Evolutionary conservation across 352 stramenopile genomes (phyloP).

Genomic region (Aphanomyces euteiches): DNA sequence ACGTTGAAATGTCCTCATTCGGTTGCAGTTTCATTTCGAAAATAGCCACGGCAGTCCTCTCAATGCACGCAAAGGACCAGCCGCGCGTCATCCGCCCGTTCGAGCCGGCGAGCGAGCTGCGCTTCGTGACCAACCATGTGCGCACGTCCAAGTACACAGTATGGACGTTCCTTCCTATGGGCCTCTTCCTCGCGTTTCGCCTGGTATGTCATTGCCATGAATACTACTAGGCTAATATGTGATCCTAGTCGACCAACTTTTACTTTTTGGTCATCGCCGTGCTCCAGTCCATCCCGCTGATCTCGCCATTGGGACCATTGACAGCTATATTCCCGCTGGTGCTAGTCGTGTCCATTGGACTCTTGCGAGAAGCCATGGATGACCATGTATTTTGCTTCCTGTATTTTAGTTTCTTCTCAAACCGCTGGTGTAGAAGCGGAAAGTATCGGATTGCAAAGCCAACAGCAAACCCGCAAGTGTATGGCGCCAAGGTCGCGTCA

Average conservation of each 20-base stretch:
- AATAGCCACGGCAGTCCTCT: too few relatives aligned
- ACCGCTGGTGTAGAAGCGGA: constrained; percentile 40
- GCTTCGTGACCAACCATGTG: constrained; percentile 46
- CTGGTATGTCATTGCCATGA: constrained; percentile 7
- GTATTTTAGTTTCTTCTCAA: too few relatives aligned
- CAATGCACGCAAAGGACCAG: too few relatives aligned
- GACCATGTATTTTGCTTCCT: constrained; percentile 61
- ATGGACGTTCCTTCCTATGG: constrained; percentile 93
- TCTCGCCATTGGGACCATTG: constrained; percentile 64
- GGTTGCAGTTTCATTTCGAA: too few relatives aligned
- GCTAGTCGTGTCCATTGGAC: constrained; percentile 73
- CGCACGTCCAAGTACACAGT: constrained; percentile 93
- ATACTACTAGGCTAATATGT: neutral
- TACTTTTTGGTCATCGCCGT: constrained; percentile 83
- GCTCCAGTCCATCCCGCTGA: constrained; percentile 86
- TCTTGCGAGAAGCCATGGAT: constrained; percentile 75
- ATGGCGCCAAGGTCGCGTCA: constrained; percentile 58
- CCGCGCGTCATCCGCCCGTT: too few relatives aligned
- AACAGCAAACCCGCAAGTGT: constrained; percentile 58
- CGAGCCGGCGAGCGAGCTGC: too few relatives aligned
- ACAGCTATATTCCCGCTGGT: constrained; percentile 77
- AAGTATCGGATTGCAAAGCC: constrained; percentile 50
- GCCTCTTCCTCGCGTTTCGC: constrained; percentile 48
- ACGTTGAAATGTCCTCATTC: too few relatives aligned
- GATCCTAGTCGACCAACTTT: constrained; percentile 46